A percentile compares a stretch with the other conserved stretches of the same genome.
These are phyloP conservation scores for Ogataea naganishii DNA, from an alignment of 805 yeast genomes.

Conservation along the genomic window DNA sequence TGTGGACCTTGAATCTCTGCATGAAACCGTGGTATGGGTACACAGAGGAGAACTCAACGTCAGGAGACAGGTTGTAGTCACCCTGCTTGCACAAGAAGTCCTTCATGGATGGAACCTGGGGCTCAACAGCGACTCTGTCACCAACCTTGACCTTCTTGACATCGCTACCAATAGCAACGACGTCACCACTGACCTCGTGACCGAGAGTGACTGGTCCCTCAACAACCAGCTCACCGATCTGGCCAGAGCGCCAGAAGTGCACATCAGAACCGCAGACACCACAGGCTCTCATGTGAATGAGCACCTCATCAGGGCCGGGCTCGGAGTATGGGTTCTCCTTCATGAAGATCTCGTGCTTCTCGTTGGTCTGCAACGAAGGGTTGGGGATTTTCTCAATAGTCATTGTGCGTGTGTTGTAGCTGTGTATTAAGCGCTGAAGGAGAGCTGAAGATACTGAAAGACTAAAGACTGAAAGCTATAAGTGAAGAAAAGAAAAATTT, in stretches of 20 bases:
- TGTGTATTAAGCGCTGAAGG: no score
- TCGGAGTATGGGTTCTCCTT: constrained; percentile 10
- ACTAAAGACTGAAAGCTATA: no score
- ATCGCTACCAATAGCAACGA: constrained; percentile 39
- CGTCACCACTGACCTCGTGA: constrained; percentile 38
- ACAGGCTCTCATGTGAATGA: constrained; percentile 51
- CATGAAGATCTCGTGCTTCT: constrained; percentile 10
- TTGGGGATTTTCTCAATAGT: constrained; percentile 4
- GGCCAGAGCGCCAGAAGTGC: constrained; percentile 61
- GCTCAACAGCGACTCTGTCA: constrained; percentile 43
- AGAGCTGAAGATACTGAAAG: no score
- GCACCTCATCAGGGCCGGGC: constrained; percentile 33
- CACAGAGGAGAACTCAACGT: constrained; percentile 28
- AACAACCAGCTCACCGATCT: constrained; percentile 40
- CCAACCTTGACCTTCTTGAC: constrained; percentile 37
- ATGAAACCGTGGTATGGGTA: constrained; percentile 30
- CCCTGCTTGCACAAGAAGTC: constrained; percentile 31
- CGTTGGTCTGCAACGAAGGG: constrained; percentile 15
- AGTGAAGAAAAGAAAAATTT: no score
- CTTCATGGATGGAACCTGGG: constrained; percentile 42
- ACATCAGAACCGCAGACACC: constrained; percentile 75
- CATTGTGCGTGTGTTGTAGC: no score
- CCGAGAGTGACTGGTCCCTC: constrained; percentile 30
- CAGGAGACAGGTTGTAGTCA: constrained; percentile 30
- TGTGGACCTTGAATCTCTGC: constrained; percentile 27